Base-by-base conservation (phyloP, 1,284 basidiomycete species). In the Cryptococcus deneoformans region DNA sequence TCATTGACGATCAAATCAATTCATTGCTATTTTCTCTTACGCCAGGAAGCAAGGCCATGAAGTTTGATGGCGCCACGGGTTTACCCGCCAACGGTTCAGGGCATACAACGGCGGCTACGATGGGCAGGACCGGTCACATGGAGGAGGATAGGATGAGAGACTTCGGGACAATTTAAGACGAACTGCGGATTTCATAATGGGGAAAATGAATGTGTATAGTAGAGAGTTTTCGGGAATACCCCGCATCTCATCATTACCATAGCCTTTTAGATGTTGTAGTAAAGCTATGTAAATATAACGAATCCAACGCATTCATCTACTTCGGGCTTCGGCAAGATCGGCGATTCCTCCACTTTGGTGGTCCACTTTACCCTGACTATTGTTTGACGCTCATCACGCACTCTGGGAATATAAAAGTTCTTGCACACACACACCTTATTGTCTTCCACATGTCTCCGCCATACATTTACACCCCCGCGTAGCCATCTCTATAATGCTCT, bases 1-100 rank as follows among this genome's bases (percentile, higher is more conserved):
- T 76, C 6, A 66, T 81, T 50, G 75, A 77, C 54, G 69, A 76
- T 38, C 79, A 81, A 63, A 57, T 80, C 7, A 53, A 61, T 14
- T 50, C 61, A 7, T 54, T 76, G 24, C 50, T 66, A 2, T 20
- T 59, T 5, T 60, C 52, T 24, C 49, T 71, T 20, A 53, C 48
- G 36, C 53, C 60, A 3, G 53, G 65, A 37, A 20, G 54, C n/a
- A 48, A 54, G 39, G 50, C 68, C 14, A 38, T 71, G 34, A 51
- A 57, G 16, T 71, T 68, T 56, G 67, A 71, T 49, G 45, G 34
- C n/a, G 45, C 46, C 24, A 47, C 48, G 5, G 54, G 54, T 38
- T 46, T 44, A n/a, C 50, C 53, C 4, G 43, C 37, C n/a, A 56
- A 56, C 29, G 53, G 51, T 54, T 10, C 44, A 35, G 45, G 47